Conservation (phyloP, 768 basidiomycete genomes). For the Trametes cubensis region DNA sequence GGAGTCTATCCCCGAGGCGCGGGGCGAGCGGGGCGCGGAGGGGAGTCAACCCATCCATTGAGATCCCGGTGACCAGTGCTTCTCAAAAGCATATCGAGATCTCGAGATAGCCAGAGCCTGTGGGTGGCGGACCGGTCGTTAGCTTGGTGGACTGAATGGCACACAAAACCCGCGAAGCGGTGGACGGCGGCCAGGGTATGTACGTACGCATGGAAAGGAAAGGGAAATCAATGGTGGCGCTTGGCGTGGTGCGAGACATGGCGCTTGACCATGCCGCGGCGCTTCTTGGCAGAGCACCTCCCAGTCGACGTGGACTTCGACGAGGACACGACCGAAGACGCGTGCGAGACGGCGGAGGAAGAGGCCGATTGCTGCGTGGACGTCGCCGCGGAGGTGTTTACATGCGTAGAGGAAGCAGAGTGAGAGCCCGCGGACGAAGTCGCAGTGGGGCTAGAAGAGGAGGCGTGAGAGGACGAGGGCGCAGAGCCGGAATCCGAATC, state of each 20-base stretch:
- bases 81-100: slow-evolving; percentile 32
- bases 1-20: slow-evolving; percentile 9
- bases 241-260: slow-evolving; percentile 27
- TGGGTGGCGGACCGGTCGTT: background rate
- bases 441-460: slow-evolving; percentile 14
- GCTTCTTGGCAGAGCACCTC: slow-evolving; percentile 23
- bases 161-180: background rate
- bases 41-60: slow-evolving; percentile 18
- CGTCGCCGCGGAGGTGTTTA: slow-evolving; percentile 8
- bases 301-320: slow-evolving; percentile 24
- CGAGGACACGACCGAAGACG: slow-evolving; percentile 16
- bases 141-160: background rate
- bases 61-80: slow-evolving; percentile 28
- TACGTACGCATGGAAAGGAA: slow-evolving; percentile 18
- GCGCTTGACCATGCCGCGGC: slow-evolving; percentile 28
- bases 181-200: background rate
- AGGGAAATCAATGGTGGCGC: slow-evolving; percentile 29
- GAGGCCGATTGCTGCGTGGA: slow-evolving; percentile 6
- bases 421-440: slow-evolving; percentile 14
- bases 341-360: background rate
- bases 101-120: slow-evolving; percentile 23
- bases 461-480: slow-evolving; percentile 6
- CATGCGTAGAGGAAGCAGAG: slow-evolving; percentile 17
- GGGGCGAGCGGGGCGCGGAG: slow-evolving; percentile 14
- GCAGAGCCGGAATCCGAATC: slow-evolving; percentile 14